Evolutionary conservation across 371 early-diverging fungal species (phyloP).

Genomic region (Dentiscutata heterogama): DNA sequence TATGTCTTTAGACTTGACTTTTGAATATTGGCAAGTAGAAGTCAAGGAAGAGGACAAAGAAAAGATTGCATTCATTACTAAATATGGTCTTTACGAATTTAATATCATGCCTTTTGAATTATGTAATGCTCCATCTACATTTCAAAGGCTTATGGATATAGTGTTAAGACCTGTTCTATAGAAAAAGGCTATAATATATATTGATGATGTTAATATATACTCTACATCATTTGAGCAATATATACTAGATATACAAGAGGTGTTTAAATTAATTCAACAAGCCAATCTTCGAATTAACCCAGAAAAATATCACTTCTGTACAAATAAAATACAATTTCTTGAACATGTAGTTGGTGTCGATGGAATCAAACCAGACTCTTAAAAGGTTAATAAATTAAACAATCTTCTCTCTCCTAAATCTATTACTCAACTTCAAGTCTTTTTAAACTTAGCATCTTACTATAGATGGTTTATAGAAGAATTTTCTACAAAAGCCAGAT

Average conservation of each 20-base stretch:
- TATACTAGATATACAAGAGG: slow-evolving; percentile 9
- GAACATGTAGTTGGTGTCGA: slow-evolving; percentile 8
- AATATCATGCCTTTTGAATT: neutral
- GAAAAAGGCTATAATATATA: slow-evolving; percentile 49
- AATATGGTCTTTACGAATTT: neutral
- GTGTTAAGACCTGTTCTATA: slow-evolving; percentile 43
- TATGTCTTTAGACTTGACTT: neutral
- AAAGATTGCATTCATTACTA: neutral
- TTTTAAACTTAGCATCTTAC: slow-evolving; percentile 55
- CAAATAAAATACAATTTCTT: neutral
- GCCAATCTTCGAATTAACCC: neutral
- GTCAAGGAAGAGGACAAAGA: slow-evolving; percentile 33
- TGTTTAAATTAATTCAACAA: neutral
- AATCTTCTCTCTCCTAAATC: slow-evolving; percentile 42
- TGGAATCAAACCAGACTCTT: slow-evolving; percentile 42
- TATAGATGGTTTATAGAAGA: slow-evolving; percentile 56
- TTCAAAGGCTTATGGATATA: slow-evolving; percentile 54
- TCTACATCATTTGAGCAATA: slow-evolving; percentile 41
- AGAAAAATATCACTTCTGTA: slow-evolving; percentile 33
- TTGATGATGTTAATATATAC: too few species aligned
- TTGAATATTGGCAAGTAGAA: slow-evolving; percentile 42
- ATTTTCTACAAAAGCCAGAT: slow-evolving; percentile 55
- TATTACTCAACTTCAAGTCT: slow-evolving; percentile 54
- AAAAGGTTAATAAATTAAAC: slow-evolving; percentile 6
- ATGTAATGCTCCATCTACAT: neutral